phyloP scores from a whole-genome alignment of 164 flowering plant genomes.

The Nymphaea thermarum region DNA sequence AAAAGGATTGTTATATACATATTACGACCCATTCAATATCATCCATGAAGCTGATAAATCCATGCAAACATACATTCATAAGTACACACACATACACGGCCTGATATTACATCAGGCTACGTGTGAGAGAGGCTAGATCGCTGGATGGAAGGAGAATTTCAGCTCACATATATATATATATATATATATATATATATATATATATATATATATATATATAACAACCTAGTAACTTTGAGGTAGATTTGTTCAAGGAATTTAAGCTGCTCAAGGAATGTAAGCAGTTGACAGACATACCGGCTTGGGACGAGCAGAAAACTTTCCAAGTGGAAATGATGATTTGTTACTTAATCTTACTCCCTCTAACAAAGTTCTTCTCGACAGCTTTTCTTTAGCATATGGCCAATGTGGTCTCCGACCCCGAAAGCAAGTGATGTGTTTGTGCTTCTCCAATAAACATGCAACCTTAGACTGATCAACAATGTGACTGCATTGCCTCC shows the following conservation, averaged over 20 bases:
- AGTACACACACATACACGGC: too few species aligned
- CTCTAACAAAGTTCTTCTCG: background rate
- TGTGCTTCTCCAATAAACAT: constrained; percentile 9
- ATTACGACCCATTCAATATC: too few species aligned
- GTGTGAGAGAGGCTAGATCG: background rate
- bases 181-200: too few species aligned
- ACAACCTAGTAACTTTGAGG: too few species aligned
- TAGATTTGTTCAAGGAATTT: too few species aligned
- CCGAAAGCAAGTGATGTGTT: constrained; percentile 28
- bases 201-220: too few species aligned
- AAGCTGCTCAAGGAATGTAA: too few species aligned
- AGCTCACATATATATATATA: too few species aligned
- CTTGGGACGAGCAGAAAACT: constrained; percentile 1
- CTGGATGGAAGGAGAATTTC: background rate
- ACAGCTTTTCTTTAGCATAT: constrained; percentile 5
- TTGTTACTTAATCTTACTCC: constrained; percentile 25
- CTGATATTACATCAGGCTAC: background rate
- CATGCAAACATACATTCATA: too few species aligned
- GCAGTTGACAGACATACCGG: background rate
- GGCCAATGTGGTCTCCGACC: constrained; percentile 10
- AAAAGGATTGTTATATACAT: too few species aligned
- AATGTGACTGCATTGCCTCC: constrained; percentile 12
- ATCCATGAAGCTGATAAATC: too few species aligned
- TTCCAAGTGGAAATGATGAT: constrained; percentile 28
- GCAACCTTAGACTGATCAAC: constrained; percentile 10